Conservation (phyloP, 352 stramenopile genomes). For the Pythium coloratum region DNA sequence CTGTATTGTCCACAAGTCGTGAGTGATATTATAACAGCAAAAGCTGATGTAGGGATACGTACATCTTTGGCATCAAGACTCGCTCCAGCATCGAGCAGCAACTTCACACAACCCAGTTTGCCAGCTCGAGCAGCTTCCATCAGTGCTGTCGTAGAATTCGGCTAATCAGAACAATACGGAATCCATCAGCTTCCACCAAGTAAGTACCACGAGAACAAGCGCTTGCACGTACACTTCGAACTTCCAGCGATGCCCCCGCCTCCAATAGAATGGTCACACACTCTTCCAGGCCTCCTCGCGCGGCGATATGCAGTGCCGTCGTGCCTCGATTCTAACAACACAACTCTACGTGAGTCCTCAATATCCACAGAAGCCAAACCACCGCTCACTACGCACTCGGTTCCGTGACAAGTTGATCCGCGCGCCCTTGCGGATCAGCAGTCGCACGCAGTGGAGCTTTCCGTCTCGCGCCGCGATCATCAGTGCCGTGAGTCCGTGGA, state of each 20-base stretch:
- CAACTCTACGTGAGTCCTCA: conserved; percentile 13
- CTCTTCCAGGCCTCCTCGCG: conserved; percentile 71
- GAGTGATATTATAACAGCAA: too few relatives aligned
- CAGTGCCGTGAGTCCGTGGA: conserved; percentile 79
- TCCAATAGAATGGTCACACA: conserved; percentile 72
- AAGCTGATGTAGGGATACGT: conserved; percentile 18
- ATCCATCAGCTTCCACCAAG: background rate
- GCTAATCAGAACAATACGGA: conserved; percentile 30
- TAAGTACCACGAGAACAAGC: background rate
- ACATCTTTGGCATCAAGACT: conserved; percentile 78
- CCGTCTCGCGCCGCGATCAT: conserved; percentile 81
- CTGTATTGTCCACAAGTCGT: conserved; percentile 28
- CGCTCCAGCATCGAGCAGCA: conserved; percentile 66
- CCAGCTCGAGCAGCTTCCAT: conserved; percentile 85
- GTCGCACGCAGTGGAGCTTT: conserved; percentile 58
- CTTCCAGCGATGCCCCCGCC: conserved; percentile 67
- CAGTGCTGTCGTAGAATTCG: conserved; percentile 84
- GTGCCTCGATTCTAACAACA: conserved; percentile 67
- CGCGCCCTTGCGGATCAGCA: conserved; percentile 79
- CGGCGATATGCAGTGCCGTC: conserved; percentile 81
- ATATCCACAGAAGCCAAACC: background rate
- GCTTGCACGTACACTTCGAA: conserved; percentile 61
- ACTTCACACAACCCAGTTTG: conserved; percentile 72
- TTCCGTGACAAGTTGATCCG: conserved; percentile 84
- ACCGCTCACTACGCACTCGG: conserved; percentile 40